These are phyloP conservation scores for Magnaporthales sp. DNA, from an alignment of 2,329 filamentous ascomycete species.

Conservation along the genomic window DNA sequence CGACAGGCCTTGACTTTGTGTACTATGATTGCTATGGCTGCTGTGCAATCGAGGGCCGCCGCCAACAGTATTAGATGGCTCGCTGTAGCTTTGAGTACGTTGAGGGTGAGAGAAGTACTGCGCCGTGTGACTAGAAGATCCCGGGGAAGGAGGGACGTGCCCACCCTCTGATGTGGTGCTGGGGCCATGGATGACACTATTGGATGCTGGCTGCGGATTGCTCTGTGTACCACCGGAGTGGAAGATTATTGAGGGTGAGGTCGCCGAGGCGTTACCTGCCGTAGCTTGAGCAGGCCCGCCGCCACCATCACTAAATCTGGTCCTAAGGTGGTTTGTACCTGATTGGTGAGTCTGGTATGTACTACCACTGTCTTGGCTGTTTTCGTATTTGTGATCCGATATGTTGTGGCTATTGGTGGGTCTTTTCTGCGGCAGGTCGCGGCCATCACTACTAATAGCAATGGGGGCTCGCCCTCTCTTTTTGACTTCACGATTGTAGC, in stretches of 20 bases:
- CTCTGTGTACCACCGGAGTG: not conserved
- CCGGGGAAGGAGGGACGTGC: not conserved
- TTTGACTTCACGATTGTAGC: slow-evolving; percentile 27
- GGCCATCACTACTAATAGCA: not conserved
- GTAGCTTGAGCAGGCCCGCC: not conserved
- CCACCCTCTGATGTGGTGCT: not conserved
- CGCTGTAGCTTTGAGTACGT: not conserved
- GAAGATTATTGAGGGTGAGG: not conserved
- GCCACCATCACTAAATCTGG: not conserved
- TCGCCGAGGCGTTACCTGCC: not conserved
- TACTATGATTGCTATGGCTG: not conserved
- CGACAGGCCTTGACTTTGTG: not conserved
- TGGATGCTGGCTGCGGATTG: not conserved
- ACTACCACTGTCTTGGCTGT: not conserved
- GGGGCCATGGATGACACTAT: not conserved
- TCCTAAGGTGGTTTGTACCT: not conserved
- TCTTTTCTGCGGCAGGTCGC: not conserved
- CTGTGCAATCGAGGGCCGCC: not conserved
- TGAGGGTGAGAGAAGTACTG: not conserved
- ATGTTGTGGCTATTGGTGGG: not conserved
- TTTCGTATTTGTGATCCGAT: not conserved
- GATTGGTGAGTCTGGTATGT: not conserved
- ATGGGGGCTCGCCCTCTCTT: slow-evolving; percentile 25
- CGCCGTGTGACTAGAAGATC: not conserved
- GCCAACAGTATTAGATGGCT: not conserved